Evolutionary conservation across 768 basidiomycete species (phyloP), one percentile per base, ranked within the genome.

Genomic region (Psilocybe azurescens): DNA sequence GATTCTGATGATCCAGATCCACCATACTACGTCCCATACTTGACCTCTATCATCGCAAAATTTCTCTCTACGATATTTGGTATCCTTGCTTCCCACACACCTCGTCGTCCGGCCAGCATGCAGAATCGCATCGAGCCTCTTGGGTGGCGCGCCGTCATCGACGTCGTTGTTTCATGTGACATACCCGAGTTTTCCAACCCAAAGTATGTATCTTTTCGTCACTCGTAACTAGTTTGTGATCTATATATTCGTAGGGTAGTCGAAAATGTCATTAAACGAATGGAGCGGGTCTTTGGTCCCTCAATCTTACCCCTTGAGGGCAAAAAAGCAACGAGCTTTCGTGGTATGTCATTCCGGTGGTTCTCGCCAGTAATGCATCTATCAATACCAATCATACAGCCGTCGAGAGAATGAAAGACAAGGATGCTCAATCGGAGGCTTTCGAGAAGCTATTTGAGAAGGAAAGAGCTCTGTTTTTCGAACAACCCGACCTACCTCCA

Each of bases 81-180:
- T 49, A 69, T 83, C 24, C 71, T 92, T 44, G 84, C 84, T 6
- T 77, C 80, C 18, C 84, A 89, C 60, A 81, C 83, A 0, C 89
- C 88, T 8, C 71, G 78, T 1, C 81, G 83, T 2, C 77, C 84
- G 20, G 80, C 83, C 32, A 87, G 86, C 62, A 81, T 87, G 81
- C 89, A 89, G 65, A 85, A 89, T 67, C 83, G 91, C 10, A 75
- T 87, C 7, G 79, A 79, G 53, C 84, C 88, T 4, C 77, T 91
- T 55, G 78, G 78, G 36, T 93, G 91, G 90, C 79, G 84, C 57
- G 77, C 78, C 53, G 83, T 92, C n/a, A 73, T 92, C 18, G 81
- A 83, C 32, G 76, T 84, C 3, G 75, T 86, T 10, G 78, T 78
- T 46, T 75, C 80, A 11, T 75, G 75, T 66, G 82, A 79, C 51